Evolutionary conservation across 2,329 filamentous ascomycete species (phyloP), one percentile per base, ranked within the genome.

Genomic region (Aspergillus terreus): DNA sequence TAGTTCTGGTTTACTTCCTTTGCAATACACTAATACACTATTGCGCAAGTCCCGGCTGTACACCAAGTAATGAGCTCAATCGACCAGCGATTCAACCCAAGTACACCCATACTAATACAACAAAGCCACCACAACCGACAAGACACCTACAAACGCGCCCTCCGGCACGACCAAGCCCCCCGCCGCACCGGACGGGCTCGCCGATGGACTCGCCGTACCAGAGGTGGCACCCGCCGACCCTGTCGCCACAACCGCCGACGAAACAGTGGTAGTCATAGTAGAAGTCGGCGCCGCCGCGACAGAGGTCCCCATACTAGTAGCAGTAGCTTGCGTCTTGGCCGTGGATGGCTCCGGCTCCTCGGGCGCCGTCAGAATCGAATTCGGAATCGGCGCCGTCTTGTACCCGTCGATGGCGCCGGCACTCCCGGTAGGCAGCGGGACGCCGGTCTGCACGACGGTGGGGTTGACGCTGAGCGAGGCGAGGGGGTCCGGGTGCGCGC

Each of bases 341-440:
- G 35, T 11, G 4, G 35, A 38, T 1, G 35, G 35, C 14, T 38
- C 14, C 35, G 33, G 19, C 35, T 53, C 50, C 5, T 54, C 51
- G 9, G 61, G 46, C 4, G 59, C 58, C 4, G 63, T 64, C 42
- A 63, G 41, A 30, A 63, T 63, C 14, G 35, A 50, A 15, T 30
- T 53, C 4, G 54, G 54, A 42, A 56, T 45, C 6, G 17, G 11
- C 14, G 40, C 40, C 4, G 40, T 42, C 40, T 17, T 19, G 19
- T 10, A 19, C 14, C 15, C 15, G 19, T 42, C 40, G 6, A 23
- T 21, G 11, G 15, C 40, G 11, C 40, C 40, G 11, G 15, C 40
- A 21, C 40, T 23, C n/a, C 56, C 54, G 14, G 55, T 54, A 3
- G 50, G 23, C 11, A 44, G 30, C 10, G 53, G 21, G 11, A 30